A percentile compares a stretch with the other conserved stretches of the same genome.
phyloP scores from a whole-genome alignment of 805 yeast species.

The Candida xiaguanensis region DNA sequence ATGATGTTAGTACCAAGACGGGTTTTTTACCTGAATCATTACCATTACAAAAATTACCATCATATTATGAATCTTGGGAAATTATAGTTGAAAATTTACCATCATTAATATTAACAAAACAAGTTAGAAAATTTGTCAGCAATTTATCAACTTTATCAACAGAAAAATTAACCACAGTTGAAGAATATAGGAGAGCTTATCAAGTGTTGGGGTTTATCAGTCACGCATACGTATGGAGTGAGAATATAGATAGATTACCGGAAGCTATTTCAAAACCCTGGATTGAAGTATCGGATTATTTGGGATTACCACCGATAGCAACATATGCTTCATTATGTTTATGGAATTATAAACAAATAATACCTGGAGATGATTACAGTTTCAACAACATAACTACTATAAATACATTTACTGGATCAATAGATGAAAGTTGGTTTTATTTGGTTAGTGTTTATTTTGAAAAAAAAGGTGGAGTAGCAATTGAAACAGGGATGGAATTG shows the following conservation, averaged over 20 bases:
- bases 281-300: slow-evolving; percentile 48
- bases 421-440: slow-evolving; percentile 93
- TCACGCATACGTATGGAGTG: slow-evolving; percentile 91
- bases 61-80: slow-evolving; percentile 79
- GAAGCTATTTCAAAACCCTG: slow-evolving; percentile 67
- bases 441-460: slow-evolving; percentile 86
- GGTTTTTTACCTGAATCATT: slow-evolving; percentile 76
- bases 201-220: slow-evolving; percentile 73
- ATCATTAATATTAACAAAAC: slow-evolving; percentile 62
- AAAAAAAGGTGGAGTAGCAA: slow-evolving; percentile 69
- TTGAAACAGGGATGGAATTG: slow-evolving; percentile 66
- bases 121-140: slow-evolving; percentile 63
- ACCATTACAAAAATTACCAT: slow-evolving; percentile 60
- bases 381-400: slow-evolving; percentile 73
- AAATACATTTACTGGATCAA: slow-evolving; percentile 82
- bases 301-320: slow-evolving; percentile 81
- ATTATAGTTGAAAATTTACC: slow-evolving; percentile 61
- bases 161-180: slow-evolving; percentile 38
- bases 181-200: slow-evolving; percentile 75
- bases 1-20: slow-evolving; percentile 62
- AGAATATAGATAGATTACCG: slow-evolving; percentile 61
- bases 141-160: slow-evolving; percentile 55
- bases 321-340: slow-evolving; percentile 84
- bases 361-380: slow-evolving; percentile 43
- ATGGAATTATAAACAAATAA: slow-evolving; percentile 76